Percentiles rank a stretch among this genome's conserved stretches.
Conservation (phyloP, 2,329 filamentous ascomycete species). For the Blumeria hordei region DNA sequence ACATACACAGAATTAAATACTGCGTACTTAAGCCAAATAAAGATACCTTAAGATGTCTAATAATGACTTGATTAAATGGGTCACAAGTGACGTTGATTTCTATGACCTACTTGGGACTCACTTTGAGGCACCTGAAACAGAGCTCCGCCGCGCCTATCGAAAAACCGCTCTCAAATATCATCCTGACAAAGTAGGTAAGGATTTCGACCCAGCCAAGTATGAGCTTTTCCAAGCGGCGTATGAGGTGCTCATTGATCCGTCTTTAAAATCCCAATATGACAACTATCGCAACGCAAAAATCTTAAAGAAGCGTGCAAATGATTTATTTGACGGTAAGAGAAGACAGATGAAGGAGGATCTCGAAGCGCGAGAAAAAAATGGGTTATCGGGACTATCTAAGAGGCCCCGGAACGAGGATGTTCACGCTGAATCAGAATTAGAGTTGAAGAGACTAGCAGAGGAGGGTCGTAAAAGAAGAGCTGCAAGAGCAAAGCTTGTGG, state of each 20-base stretch:
- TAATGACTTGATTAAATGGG: conserved; percentile 14
- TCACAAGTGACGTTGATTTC: conserved; percentile 15
- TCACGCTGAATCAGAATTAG: conserved; percentile 21
- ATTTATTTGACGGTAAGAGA: conserved; percentile 47
- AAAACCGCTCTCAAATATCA: conserved; percentile 76
- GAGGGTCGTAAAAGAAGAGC: conserved; percentile 25
- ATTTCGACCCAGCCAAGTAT: conserved; percentile 59
- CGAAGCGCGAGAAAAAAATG: conserved; percentile 45
- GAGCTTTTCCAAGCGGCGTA: conserved; percentile 69
- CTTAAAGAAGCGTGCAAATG: conserved; percentile 44
- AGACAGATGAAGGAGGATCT: conserved; percentile 68
- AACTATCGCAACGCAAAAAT: conserved; percentile 45
- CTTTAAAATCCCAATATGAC: conserved; percentile 56
- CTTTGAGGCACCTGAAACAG: conserved; percentile 9
- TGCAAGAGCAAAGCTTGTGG: conserved; percentile 21
- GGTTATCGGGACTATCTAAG: conserved; percentile 27
- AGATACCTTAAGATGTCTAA: conserved; percentile 9
- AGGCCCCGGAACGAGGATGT: conserved; percentile 28
- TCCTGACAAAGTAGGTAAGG: conserved; percentile 64
- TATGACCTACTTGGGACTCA: conserved; percentile 13
- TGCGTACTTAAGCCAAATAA: background rate
- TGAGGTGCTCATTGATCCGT: conserved; percentile 51
- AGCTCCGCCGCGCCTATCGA: conserved; percentile 37
- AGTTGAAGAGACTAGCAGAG: conserved; percentile 27
- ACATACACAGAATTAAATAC: too few species aligned